Conservation (phyloP, 495 filamentous ascomycete genomes). For the Stereocaulon alpinum region DNA sequence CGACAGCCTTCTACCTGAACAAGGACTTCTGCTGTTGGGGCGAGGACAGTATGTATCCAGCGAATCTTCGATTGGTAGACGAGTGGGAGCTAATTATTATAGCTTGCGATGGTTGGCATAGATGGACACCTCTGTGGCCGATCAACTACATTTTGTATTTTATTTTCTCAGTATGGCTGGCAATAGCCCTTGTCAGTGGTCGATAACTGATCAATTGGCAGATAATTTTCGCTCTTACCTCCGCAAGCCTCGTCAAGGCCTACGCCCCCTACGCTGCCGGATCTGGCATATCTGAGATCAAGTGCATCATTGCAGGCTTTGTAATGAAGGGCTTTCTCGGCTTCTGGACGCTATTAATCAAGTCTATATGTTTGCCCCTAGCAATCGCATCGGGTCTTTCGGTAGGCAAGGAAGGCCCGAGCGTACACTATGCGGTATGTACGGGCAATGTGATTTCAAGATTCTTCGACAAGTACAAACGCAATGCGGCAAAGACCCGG, state of each 20-base stretch:
- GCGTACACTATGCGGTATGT: conserved; percentile 96
- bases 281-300: conserved; percentile 97
- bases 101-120: conserved; percentile 73
- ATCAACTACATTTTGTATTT: conserved; percentile 87
- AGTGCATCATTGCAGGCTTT: conserved; percentile 98
- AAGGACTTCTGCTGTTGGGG: conserved; percentile 99
- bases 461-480: conserved; percentile 85
- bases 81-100: conserved; percentile 22
- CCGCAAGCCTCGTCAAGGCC: conserved; percentile 77
- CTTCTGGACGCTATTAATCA: conserved; percentile 86
- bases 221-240: conserved; percentile 71
- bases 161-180: conserved; percentile 60
- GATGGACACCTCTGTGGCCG: conserved; percentile 68
- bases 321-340: conserved; percentile 98
- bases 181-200: conserved; percentile 11
- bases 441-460: conserved; percentile 94
- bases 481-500: conserved; percentile 87
- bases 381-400: conserved; percentile 92
- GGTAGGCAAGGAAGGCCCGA: conserved; percentile 94
- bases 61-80: background rate
- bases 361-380: conserved; percentile 81
- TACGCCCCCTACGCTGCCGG: conserved; percentile 96
- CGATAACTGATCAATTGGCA: conserved; percentile 26
- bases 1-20: conserved; percentile 92
- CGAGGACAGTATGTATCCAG: conserved; percentile 56